Evolutionary conservation across 768 basidiomycete genomes (phyloP), one percentile per base, ranked within the genome.

Genomic region (Favolaschia claudopus): DNA sequence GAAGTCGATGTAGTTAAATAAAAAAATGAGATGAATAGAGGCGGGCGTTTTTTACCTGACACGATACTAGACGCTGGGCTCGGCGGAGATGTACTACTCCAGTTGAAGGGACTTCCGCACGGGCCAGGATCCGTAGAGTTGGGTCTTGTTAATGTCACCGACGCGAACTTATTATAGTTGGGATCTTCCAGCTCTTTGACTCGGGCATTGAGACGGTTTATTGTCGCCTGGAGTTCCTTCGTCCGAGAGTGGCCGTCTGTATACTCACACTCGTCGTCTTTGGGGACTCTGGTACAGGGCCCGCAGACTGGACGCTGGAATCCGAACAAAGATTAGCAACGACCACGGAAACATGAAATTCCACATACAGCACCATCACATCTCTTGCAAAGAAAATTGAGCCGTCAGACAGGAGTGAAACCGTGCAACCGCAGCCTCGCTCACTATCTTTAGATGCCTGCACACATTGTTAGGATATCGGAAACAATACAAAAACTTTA

Each of bases 251-350:
- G 65, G 2, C 70, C 76, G 45, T 81, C 81, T 1, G 75, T 74
- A 55, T 81, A 83, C 69, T 83, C 81, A 46, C 82, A 83, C 36
- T 79, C 79, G 8, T 78, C 79, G 10, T 62, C 66, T 17, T 78
- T 71, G 36, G 78, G 73, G 1, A 75, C 73, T 7, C 78, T 69
- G 13, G 69, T 63, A 59, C 82, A 83, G 34, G 76, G 80, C 13
- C 74, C 72, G 52, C 82, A 83, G 9, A 65, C 58, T 15, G 67
- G 67, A 7, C 63, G 63, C 63, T 64, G 14, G 27, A 42, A 24
- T 20, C 20, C 0, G 43, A n/a, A n/a, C n/a, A n/a, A n/a, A n/a
- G n/a, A n/a, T 55, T 9, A 57, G 32, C 17, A 19, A 15, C 10
- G n/a, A 27, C 1, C n/a, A n/a, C 14, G 8, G 28, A 12, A 33